phyloP scores from a whole-genome alignment of 78 protist species.

The Pigoraptor vietnamica region DNA sequence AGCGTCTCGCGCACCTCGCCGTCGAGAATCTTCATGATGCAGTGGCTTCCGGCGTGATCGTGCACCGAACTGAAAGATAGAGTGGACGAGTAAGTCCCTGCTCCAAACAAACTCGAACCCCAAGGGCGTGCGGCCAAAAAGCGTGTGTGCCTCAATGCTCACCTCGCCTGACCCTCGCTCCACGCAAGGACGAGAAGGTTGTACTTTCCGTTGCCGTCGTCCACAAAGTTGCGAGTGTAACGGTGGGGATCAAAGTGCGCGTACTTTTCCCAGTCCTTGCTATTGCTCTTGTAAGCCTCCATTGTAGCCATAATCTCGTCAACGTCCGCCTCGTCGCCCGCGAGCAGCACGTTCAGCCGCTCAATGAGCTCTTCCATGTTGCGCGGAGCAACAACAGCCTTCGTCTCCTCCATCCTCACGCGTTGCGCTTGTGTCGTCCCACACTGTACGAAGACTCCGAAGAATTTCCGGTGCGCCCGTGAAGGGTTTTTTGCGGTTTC shows the following conservation, averaged over 20 bases:
- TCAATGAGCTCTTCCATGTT: not conserved
- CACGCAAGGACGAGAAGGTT: slow-evolving; percentile 9
- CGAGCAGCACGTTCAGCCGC: not conserved
- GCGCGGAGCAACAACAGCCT: not conserved
- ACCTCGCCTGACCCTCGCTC: slow-evolving; percentile 11
- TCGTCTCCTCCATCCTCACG: not conserved
- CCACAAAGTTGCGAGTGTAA: slow-evolving; percentile 17
- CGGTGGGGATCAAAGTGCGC: not conserved
- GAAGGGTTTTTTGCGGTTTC: no score
- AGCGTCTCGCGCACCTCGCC: not conserved
- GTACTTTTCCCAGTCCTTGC: slow-evolving; percentile 4
- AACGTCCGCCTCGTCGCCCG: not conserved
- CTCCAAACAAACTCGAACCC: not conserved
- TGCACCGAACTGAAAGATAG: slow-evolving; percentile 3
- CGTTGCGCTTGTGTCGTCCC: no score
- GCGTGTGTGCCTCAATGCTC: no score
- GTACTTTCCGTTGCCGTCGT: slow-evolving; percentile 11
- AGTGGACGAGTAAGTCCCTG: not conserved
- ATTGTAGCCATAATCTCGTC: not conserved
- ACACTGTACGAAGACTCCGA: no score
- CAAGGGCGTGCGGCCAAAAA: no score
- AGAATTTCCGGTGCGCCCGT: no score
- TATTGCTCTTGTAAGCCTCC: not conserved
- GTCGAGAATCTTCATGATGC: slow-evolving; percentile 15
- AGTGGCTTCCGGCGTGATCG: slow-evolving; percentile 7